Percentiles rank a stretch among this genome's conserved stretches.
phyloP scores from a whole-genome alignment of 2,329 filamentous ascomycete genomes.

The Fusarium anguioides region DNA sequence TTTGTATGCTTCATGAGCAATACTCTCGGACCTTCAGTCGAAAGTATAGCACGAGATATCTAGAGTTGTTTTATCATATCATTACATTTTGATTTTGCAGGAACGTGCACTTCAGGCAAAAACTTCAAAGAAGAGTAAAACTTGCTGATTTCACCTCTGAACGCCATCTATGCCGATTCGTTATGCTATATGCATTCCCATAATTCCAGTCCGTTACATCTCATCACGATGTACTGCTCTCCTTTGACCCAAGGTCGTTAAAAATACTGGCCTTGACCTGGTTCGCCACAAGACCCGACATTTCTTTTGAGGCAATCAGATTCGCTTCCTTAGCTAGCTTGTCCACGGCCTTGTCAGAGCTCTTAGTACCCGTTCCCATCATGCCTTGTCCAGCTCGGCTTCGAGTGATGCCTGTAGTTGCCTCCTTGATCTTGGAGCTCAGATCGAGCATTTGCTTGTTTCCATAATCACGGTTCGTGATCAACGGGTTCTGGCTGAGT shows the following conservation, averaged over 20 bases:
- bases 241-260: conserved; percentile 52
- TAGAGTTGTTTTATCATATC: too few species aligned
- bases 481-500: conserved; percentile 87
- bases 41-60: too few species aligned
- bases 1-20: neutral
- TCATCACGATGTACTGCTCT: conserved; percentile 28
- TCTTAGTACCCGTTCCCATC: conserved; percentile 39
- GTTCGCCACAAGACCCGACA: conserved; percentile 69
- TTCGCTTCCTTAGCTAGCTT: conserved; percentile 72
- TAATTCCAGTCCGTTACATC: conserved; percentile 23
- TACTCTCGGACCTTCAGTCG: too few species aligned
- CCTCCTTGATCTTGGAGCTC: conserved; percentile 81
- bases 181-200: conserved; percentile 39
- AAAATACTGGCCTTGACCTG: conserved; percentile 74
- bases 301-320: conserved; percentile 70
- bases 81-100: too few species aligned
- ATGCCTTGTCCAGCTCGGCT: conserved; percentile 43
- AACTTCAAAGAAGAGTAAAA: conserved; percentile 6
- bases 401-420: conserved; percentile 54
- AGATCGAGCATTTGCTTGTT: conserved; percentile 94
- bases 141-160: conserved; percentile 40
- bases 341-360: conserved; percentile 61
- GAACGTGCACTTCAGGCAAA: too few species aligned
- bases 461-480: conserved; percentile 92
- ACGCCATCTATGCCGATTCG: conserved; percentile 46